phyloP scores from a whole-genome alignment of 768 basidiomycete genomes.

The Tylopilus rubrobrunneus region DNA sequence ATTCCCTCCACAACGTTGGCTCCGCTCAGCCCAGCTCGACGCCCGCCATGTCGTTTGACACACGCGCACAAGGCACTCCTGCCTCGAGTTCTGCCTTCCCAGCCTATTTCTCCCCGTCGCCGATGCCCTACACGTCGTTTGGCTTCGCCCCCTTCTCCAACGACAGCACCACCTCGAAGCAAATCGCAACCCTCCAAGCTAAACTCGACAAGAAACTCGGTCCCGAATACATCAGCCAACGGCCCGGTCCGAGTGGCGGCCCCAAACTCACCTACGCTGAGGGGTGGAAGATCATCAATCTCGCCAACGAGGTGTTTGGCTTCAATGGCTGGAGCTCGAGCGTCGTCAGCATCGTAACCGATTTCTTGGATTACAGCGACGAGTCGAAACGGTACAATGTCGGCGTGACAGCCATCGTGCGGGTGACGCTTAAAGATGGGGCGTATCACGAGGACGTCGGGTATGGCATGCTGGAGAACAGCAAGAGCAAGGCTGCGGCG shows the following conservation, averaged over 20 bases:
- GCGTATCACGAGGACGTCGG: conserved; percentile 92
- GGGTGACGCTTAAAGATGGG: conserved; percentile 86
- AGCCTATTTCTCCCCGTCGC: conserved; percentile 4
- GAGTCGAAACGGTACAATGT: conserved; percentile 63
- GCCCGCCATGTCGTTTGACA: conserved; percentile 53
- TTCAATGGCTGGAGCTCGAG: conserved; percentile 94
- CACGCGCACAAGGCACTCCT: conserved; percentile 43
- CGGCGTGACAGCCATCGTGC: conserved; percentile 80
- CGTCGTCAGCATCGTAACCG: conserved; percentile 69
- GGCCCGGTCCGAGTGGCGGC: conserved; percentile 84
- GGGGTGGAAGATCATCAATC: conserved; percentile 97
- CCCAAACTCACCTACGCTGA: conserved; percentile 91
- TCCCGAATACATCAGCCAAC: conserved; percentile 87
- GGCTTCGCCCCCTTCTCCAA: conserved; percentile 39
- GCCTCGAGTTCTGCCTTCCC: conserved; percentile 1
- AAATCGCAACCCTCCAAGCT: conserved; percentile 69
- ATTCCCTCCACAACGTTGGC: conserved; percentile 41
- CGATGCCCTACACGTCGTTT: neutral
- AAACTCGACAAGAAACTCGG: conserved; percentile 87
- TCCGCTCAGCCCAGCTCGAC: conserved; percentile 16
- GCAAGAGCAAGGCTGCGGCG: conserved; percentile 78
- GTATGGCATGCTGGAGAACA: conserved; percentile 83
- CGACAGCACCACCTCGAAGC: conserved; percentile 49
- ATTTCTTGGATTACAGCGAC: conserved; percentile 73
- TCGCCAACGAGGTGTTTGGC: conserved; percentile 98